Percentiles rank a stretch among this genome's conserved stretches.
Conservation (phyloP, 345 rosid genomes). For the Ceriops decandra region DNA sequence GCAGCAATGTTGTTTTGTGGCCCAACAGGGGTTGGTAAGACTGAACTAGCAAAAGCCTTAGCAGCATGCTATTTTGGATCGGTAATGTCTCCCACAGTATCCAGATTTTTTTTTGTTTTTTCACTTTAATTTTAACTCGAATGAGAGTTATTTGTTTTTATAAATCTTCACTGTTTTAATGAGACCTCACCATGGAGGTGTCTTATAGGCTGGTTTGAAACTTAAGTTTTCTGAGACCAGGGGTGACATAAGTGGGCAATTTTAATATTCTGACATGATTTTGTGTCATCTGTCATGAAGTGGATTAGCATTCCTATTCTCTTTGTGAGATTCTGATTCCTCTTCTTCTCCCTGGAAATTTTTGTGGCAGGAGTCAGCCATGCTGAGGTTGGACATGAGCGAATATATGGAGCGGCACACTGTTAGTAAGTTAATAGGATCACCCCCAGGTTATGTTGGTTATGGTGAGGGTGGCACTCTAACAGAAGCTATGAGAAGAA, state of each 20-base stretch:
- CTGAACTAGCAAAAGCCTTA: conserved; percentile 85
- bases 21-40: conserved; percentile 98
- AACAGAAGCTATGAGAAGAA: conserved; percentile 94
- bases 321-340: not conserved
- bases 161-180: not conserved
- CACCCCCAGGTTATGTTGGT: conserved; percentile 96
- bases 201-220: too few species aligned
- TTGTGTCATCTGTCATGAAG: too few species aligned
- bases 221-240: too few species aligned
- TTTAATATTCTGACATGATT: too few species aligned
- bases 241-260: too few species aligned
- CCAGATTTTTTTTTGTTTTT: not conserved
- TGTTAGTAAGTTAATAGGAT: conserved; percentile 89
- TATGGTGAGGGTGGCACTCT: conserved; percentile 91
- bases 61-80: conserved; percentile 88
- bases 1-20: conserved; percentile 98
- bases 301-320: conserved; percentile 13
- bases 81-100: conserved; percentile 41
- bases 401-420: conserved; percentile 99
- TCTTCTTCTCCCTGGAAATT: conserved; percentile 7
- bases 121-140: not conserved
- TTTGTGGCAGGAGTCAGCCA: conserved; percentile 67
- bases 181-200: too few species aligned
- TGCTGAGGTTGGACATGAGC: conserved; percentile 98
- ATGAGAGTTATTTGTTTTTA: not conserved